Conservation (phyloP, 495 filamentous ascomycete genomes). For the Lepidopterella palustris region DNA sequence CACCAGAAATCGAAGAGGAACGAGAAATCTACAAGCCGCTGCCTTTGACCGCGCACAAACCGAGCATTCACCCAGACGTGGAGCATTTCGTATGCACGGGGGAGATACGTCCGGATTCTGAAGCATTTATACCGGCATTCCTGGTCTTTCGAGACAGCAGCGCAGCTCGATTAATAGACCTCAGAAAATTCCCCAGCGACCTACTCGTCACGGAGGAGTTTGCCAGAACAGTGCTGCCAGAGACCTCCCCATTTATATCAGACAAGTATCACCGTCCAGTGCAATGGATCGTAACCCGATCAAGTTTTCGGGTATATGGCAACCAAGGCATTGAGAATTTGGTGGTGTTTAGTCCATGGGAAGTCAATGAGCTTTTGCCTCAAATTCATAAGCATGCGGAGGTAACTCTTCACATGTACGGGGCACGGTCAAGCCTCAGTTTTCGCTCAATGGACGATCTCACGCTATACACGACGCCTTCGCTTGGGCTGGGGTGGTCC, state of each 20-base stretch:
- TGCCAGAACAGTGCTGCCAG: conserved; percentile 38
- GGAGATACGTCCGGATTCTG: conserved; percentile 10
- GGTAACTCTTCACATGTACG: conserved; percentile 51
- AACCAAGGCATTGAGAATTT: conserved; percentile 28
- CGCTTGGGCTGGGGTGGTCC: background rate
- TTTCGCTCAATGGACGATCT: conserved; percentile 25
- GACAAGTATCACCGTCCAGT: conserved; percentile 52
- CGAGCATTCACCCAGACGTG: conserved; percentile 44
- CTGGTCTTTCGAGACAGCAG: conserved; percentile 37
- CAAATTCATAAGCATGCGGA: conserved; percentile 29
- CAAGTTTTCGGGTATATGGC: background rate
- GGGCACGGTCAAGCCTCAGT: conserved; percentile 43
- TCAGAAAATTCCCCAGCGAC: conserved; percentile 35
- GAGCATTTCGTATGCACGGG: conserved; percentile 34
- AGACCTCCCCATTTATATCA: conserved; percentile 6
- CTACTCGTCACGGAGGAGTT: conserved; percentile 53
- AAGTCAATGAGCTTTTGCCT: conserved; percentile 48
- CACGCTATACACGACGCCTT: background rate
- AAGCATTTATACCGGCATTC: conserved; percentile 45
- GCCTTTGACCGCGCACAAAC: conserved; percentile 31
- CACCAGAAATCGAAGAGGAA: conserved; percentile 54
- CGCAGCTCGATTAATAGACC: conserved; percentile 32
- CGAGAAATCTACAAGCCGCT: conserved; percentile 47
- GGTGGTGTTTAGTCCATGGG: conserved; percentile 56
- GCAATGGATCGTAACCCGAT: conserved; percentile 49